phyloP scores from a whole-genome alignment of 441 rosid species.

The Croton setiger region DNA sequence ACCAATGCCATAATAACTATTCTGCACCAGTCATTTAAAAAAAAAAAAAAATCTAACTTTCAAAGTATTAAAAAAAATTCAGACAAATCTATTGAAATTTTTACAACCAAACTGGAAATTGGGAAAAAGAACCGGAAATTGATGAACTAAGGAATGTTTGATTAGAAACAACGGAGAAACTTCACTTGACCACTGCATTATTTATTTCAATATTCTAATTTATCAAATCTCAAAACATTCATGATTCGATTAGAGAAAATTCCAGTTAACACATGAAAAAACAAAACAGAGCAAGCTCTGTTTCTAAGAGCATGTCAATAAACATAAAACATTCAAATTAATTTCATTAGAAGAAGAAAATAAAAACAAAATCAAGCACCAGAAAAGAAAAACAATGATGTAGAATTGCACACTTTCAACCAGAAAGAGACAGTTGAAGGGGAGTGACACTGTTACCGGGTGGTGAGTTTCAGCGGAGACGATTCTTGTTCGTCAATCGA shows the following conservation, averaged over 20 bases:
- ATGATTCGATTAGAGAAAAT: background rate
- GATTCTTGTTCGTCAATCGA: background rate
- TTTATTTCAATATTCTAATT: background rate
- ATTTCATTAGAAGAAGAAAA: background rate
- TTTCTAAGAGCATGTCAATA: background rate
- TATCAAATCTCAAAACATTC: background rate
- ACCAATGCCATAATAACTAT: no score
- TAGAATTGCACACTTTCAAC: background rate
- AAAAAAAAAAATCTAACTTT: no score
- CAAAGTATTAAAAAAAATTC: no score
- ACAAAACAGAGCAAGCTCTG: background rate
- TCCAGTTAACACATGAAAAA: background rate
- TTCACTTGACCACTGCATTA: background rate
- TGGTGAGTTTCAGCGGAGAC: background rate
- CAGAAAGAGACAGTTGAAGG: background rate
- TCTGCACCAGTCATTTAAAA: no score
- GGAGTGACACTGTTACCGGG: background rate
- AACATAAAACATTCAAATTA: background rate
- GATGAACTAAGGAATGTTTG: background rate
- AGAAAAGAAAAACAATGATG: background rate
- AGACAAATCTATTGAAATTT: no score
- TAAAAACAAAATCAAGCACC: background rate
- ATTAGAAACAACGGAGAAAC: background rate
- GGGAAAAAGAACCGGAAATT: background rate
- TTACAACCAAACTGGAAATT: background rate